Evolutionary conservation across 768 basidiomycete genomes (phyloP), one percentile per base, ranked within the genome.

Genomic region (Cystofilobasidium bisporidii): DNA sequence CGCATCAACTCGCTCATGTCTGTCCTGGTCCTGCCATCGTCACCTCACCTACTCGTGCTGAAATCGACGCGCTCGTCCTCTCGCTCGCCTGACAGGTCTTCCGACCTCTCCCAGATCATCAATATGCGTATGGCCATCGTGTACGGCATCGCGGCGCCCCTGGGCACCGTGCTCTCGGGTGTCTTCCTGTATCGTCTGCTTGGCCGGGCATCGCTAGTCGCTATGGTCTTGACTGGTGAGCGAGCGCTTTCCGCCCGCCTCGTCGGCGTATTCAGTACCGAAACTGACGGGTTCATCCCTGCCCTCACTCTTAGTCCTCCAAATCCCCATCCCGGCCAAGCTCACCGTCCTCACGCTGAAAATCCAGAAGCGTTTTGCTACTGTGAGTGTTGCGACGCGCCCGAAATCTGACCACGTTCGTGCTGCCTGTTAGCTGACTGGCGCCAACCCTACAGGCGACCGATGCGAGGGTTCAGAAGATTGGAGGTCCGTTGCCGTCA

Each of bases 191-290:
- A 81, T 67, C 61, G 47, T 2, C 78, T 83, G 53, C 78, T 84
- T n/a, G 81, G 81, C 20, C 83, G 82, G 82, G 81, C 80, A 70
- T 78, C 85, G 1, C 79, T 88, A 57, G 81, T 84, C 36, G 86
- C 86, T 10, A 78, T 87, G 71, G 78, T 74, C 40, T 73, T 80
- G 26, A 83, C 84, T 71, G n/a, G n/a, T n/a, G n/a, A n/a, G n/a
- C n/a, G n/a, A n/a, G n/a, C n/a, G n/a, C n/a, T n/a, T n/a, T n/a
- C n/a, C n/a, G n/a, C n/a, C n/a, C n/a, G n/a, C n/a, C n/a, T n/a
- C n/a, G n/a, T n/a, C n/a, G n/a, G n/a, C n/a, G n/a, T n/a, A n/a
- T n/a, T n/a, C n/a, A n/a, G n/a, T n/a, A n/a, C n/a, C n/a, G n/a
- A n/a, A n/a, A n/a, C n/a, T n/a, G n/a, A n/a, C n/a, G n/a, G n/a